Evolutionary conservation across 495 filamentous ascomycete genomes (phyloP).

Genomic region (Aspergillus ostianus): DNA sequence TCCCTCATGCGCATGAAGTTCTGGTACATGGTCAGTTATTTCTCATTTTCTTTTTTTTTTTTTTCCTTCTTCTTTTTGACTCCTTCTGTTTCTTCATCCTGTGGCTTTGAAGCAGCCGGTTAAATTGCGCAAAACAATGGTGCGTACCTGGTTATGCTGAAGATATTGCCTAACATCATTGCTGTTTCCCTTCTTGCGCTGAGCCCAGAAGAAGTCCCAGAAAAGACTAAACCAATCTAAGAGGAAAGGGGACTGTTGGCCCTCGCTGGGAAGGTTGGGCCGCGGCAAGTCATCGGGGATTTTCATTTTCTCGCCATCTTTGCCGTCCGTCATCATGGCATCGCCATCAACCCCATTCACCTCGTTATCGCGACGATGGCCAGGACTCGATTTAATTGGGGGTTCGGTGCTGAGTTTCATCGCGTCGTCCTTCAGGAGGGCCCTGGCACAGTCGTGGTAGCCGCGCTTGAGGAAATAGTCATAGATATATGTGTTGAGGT

Average conservation of each 20-base stretch:
- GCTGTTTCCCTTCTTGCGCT: constrained; percentile 59
- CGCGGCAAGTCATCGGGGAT: constrained; percentile 75
- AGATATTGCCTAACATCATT: constrained; percentile 67
- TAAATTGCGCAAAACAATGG: constrained; percentile 4
- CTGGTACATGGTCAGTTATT: constrained; percentile 22
- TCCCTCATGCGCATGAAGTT: constrained; percentile 44
- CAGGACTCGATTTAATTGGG: constrained; percentile 56
- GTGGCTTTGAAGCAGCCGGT: not conserved
- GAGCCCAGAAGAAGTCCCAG: constrained; percentile 88
- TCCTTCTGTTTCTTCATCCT: not conserved
- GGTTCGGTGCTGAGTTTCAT: constrained; percentile 58
- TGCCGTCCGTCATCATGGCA: constrained; percentile 76
- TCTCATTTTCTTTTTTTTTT: not conserved
- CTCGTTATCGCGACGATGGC: constrained; percentile 61
- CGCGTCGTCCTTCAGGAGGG: constrained; percentile 55
- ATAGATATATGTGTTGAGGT: constrained; percentile 96
- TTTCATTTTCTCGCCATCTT: constrained; percentile 72
- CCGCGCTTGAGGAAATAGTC: constrained; percentile 87
- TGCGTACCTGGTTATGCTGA: constrained; percentile 73
- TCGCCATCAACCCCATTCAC: constrained; percentile 77
- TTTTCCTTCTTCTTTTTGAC: not conserved
- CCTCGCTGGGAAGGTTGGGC: constrained; percentile 62
- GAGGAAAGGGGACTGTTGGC: constrained; percentile 72
- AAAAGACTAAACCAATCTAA: constrained; percentile 96
- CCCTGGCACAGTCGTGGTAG: constrained; percentile 76